Conservation (phyloP, 2,329 filamentous ascomycete species). For the Trichoderma semiorbis region DNA sequence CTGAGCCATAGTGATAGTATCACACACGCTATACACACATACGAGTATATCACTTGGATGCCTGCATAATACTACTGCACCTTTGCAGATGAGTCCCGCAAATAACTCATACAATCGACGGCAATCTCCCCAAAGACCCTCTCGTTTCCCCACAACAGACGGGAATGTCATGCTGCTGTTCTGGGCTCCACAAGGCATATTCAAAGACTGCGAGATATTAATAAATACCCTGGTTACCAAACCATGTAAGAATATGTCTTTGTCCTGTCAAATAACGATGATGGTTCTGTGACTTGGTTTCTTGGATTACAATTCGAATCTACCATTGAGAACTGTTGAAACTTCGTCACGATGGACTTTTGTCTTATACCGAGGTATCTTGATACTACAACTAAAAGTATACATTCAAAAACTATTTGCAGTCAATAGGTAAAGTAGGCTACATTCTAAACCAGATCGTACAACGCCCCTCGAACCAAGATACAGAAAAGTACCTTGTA, state of each 20-base stretch:
- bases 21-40: neutral
- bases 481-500: neutral
- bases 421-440: neutral
- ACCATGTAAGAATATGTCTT: neutral
- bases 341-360: too few species aligned
- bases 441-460: constrained; percentile 6
- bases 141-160: neutral
- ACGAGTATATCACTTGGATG: neutral
- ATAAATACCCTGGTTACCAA: neutral
- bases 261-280: neutral
- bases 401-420: neutral
- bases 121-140: neutral
- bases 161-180: constrained; percentile 7
- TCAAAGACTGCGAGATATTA: neutral
- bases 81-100: neutral
- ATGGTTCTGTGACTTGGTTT: neutral
- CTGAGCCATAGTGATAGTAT: neutral
- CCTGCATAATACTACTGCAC: neutral
- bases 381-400: neutral
- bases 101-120: neutral
- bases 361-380: neutral
- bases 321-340: neutral
- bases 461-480: neutral
- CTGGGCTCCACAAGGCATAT: constrained; percentile 8
- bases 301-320: neutral